Evolutionary conservation across 2,329 filamentous ascomycete genomes (phyloP).

Genomic region (Hymenotorrendiella dingleyae): DNA sequence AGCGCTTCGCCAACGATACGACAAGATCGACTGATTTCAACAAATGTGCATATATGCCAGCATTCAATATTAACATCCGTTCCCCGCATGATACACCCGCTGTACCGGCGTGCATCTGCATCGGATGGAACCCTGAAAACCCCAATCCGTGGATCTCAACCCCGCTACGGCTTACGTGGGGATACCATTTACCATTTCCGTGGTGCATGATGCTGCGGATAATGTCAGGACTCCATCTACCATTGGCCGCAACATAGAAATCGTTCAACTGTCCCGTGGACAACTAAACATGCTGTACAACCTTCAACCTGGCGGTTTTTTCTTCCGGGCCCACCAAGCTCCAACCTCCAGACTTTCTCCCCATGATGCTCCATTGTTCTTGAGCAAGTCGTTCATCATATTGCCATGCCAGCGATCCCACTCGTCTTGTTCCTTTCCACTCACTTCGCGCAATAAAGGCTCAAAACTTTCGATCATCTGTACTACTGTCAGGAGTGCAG

Average conservation of each 20-base stretch:
- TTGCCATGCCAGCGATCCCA: conserved; percentile 87
- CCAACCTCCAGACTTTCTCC: conserved; percentile 84
- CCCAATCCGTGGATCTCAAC: neutral
- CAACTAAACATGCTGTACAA: conserved; percentile 1
- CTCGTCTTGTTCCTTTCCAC: conserved; percentile 82
- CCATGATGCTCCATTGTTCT: conserved; percentile 70
- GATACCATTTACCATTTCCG: too few relatives aligned
- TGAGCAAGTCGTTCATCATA: conserved; percentile 79
- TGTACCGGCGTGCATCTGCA: too few relatives aligned
- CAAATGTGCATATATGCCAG: neutral
- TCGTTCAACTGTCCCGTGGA: neutral
- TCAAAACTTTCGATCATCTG: conserved; percentile 83
- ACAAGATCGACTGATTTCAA: conserved; percentile 20
- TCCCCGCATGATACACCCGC: conserved; percentile 4
- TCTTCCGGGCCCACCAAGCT: conserved; percentile 87
- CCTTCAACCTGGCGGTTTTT: conserved; percentile 42
- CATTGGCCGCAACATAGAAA: neutral
- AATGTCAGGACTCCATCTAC: conserved; percentile 4
- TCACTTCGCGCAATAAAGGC: conserved; percentile 72
- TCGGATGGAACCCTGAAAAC: neutral
- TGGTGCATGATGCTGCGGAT: conserved; percentile 4
- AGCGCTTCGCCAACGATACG: conserved; percentile 74
- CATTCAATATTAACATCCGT: neutral
- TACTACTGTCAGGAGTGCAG: conserved; percentile 74
- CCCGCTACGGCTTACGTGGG: neutral